phyloP scores from a whole-genome alignment of 163 green algal species.

The Smithsoniella earleae region DNA sequence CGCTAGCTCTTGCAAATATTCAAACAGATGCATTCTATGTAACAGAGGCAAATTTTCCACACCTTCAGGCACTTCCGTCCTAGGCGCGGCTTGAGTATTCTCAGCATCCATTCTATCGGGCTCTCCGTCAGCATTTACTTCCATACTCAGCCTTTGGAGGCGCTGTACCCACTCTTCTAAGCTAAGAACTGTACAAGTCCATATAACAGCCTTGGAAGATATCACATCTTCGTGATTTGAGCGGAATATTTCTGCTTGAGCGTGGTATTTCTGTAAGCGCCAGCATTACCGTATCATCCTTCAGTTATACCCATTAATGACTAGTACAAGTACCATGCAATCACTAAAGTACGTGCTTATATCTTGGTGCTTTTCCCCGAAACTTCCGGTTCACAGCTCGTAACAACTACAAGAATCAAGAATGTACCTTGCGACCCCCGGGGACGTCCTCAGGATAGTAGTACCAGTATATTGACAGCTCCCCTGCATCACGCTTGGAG shows the following conservation, averaged over 20 bases:
- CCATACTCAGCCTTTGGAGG: too few relatives aligned
- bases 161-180: not conserved
- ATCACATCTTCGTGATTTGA: not conserved
- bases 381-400: not conserved
- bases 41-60: too few relatives aligned
- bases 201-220: not conserved
- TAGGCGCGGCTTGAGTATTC: too few relatives aligned
- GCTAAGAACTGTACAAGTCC: not conserved
- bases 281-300: not conserved
- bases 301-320: not conserved
- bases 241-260: not conserved
- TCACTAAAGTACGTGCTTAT: not conserved
- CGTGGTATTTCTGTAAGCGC: not conserved
- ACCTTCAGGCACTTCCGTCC: too few relatives aligned
- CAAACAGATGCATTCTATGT: too few relatives aligned
- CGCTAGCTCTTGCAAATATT: too few relatives aligned
- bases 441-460: not conserved
- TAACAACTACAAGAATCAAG: not conserved
- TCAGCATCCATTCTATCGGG: too few relatives aligned
- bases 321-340: not conserved
- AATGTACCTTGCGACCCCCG: not conserved
- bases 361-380: not conserved
- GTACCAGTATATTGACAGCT: conserved; percentile 4
- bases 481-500: not conserved
- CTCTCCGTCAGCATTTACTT: too few relatives aligned